phyloP scores from a whole-genome alignment of 108 stramenopile species.

The Discostella pseudostelligera region DNA sequence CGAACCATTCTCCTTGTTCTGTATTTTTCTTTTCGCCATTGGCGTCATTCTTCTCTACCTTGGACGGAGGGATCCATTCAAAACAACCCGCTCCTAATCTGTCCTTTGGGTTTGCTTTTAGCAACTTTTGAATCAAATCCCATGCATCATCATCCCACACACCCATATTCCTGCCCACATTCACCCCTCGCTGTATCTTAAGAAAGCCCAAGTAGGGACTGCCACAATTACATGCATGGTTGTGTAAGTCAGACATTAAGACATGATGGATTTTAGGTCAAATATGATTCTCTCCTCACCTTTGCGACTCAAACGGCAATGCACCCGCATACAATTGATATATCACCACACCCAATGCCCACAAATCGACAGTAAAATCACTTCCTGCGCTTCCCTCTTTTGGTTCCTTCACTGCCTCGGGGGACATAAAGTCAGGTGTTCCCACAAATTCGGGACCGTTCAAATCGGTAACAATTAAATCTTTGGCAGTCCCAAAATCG shows the following conservation, averaged over 20 bases:
- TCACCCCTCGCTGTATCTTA: constrained; percentile 69
- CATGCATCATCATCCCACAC: constrained; percentile 77
- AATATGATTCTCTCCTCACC: constrained; percentile 18
- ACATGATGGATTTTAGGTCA: too few species aligned
- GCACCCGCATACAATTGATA: constrained; percentile 78
- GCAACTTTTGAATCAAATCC: constrained; percentile 68
- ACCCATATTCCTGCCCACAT: constrained; percentile 52
- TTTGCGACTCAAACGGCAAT: constrained; percentile 66
- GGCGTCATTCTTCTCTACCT: constrained; percentile 13
- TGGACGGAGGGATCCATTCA: constrained; percentile 42
- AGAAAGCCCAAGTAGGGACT: constrained; percentile 88
- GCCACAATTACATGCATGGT: too few species aligned
- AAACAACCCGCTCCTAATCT: constrained; percentile 77
- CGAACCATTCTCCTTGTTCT: constrained; percentile 4
- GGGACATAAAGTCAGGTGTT: constrained; percentile 98
- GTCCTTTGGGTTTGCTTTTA: constrained; percentile 60
- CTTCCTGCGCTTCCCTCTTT: constrained; percentile 30
- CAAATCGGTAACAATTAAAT: constrained; percentile 86
- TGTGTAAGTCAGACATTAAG: too few species aligned
- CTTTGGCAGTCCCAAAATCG: constrained; percentile 98
- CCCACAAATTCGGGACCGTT: constrained; percentile 99
- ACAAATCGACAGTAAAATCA: constrained; percentile 76
- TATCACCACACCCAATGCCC: constrained; percentile 76
- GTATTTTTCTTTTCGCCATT: constrained; percentile 31
- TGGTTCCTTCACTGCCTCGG: constrained; percentile 84